A percentile compares a stretch with the other conserved stretches of the same genome.
These are phyloP conservation scores for Cunninghamia lanceolata DNA, from an alignment of 75 land plant genomes.

Conservation along the genomic window DNA sequence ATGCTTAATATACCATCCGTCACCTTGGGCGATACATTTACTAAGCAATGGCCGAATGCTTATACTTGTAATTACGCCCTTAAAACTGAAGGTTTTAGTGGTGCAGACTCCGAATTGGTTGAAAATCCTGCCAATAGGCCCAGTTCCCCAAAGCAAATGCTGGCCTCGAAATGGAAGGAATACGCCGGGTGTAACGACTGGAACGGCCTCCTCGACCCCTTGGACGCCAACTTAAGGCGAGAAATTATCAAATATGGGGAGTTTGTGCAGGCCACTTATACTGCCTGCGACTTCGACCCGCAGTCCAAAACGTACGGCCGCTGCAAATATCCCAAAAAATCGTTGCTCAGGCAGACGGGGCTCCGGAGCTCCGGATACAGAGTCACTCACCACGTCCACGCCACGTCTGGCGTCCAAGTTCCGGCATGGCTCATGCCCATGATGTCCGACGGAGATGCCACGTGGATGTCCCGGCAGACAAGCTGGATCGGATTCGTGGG, in stretches of 20 bases:
- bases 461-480: conserved; percentile 20
- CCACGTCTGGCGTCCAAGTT: conserved; percentile 36
- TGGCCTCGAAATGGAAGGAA: conserved; percentile 37
- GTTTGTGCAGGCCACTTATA: conserved; percentile 54
- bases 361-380: conserved; percentile 25
- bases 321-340: conserved; percentile 24
- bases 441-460: conserved; percentile 8
- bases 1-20: too few species aligned
- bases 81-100: too few species aligned
- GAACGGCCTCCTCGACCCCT: conserved; percentile 65
- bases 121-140: not conserved
- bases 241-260: conserved; percentile 71
- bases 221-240: conserved; percentile 43
- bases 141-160: not conserved
- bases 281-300: conserved; percentile 34
- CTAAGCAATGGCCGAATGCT: too few species aligned
- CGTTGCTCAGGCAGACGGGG: conserved; percentile 21
- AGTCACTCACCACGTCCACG: conserved; percentile 33
- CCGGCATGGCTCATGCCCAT: conserved; percentile 46
- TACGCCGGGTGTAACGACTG: conserved; percentile 54
- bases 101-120: not conserved
- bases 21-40: too few species aligned
- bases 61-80: too few species aligned
- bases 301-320: conserved; percentile 20
- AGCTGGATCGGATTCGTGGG: conserved; percentile 84